phyloP scores from a whole-genome alignment of 2,329 filamentous ascomycete species.

The Colletotrichum sp. region DNA sequence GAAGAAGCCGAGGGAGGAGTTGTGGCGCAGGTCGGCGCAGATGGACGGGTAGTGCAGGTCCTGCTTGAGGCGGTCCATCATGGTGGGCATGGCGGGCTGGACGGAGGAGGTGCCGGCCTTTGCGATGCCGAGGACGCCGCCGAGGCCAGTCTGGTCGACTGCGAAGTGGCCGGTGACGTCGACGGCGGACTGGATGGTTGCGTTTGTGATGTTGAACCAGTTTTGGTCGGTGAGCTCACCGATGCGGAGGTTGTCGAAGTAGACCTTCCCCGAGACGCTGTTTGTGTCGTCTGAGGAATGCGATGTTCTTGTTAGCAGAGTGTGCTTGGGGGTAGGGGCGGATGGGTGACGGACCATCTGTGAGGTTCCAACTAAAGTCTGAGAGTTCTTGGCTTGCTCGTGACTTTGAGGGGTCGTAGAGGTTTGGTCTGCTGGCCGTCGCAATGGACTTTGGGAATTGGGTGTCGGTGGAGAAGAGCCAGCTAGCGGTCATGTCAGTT shows the following conservation, averaged over 20 bases:
- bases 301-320: neutral
- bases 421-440: conserved; percentile 44
- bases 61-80: conserved; percentile 49
- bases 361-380: conserved; percentile 53
- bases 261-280: conserved; percentile 52
- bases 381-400: conserved; percentile 44
- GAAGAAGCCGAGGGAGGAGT: conserved; percentile 33
- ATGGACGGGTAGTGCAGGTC: conserved; percentile 49
- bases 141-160: conserved; percentile 40
- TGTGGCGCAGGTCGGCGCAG: conserved; percentile 48
- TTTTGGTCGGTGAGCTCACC: conserved; percentile 28
- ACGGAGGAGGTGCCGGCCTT: conserved; percentile 51
- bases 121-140: conserved; percentile 58
- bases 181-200: conserved; percentile 55
- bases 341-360: conserved; percentile 49
- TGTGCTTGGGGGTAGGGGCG: neutral
- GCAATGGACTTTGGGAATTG: conserved; percentile 11
- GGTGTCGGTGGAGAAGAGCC: conserved; percentile 34
- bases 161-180: conserved; percentile 49
- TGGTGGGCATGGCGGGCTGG: conserved; percentile 43
- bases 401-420: conserved; percentile 52
- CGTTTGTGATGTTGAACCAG: conserved; percentile 45
- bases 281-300: conserved; percentile 45
- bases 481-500: neutral
- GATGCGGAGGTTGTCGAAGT: conserved; percentile 54